Conservation (phyloP, 345 rosid genomes). For the Syzygium grande region DNA sequence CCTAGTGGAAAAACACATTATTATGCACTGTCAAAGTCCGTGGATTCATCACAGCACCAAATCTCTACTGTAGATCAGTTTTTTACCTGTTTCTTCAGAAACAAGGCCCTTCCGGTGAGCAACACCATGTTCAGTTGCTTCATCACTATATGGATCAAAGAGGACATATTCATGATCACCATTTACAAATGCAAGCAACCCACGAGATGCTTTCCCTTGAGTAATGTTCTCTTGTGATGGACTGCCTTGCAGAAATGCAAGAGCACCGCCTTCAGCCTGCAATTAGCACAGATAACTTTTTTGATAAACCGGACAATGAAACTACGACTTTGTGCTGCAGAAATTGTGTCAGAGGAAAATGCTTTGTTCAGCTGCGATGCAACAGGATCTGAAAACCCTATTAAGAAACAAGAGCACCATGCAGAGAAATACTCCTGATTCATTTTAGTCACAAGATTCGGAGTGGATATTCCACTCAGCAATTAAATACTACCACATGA, state of each 20-base stretch:
- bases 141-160: conserved; percentile 58
- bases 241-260: conserved; percentile 42
- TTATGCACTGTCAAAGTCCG: background rate
- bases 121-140: conserved; percentile 37
- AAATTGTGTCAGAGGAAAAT: background rate
- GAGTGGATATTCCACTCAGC: background rate
- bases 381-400: background rate
- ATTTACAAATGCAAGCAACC: conserved; percentile 58
- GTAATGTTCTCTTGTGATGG: conserved; percentile 20
- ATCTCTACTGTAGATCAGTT: background rate
- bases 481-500: background rate
- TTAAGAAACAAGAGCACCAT: background rate
- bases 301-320: background rate
- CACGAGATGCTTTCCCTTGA: conserved; percentile 31
- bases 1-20: background rate
- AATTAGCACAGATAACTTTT: conserved; percentile 5
- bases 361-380: background rate
- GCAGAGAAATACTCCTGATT: background rate
- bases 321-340: background rate
- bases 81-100: conserved; percentile 42
- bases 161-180: conserved; percentile 79
- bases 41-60: background rate
- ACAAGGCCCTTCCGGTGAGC: conserved; percentile 13
- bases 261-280: conserved; percentile 75
- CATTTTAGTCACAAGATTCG: background rate